Conservation (phyloP, 2,329 filamentous ascomycete species). For the Pseudogymnoascus sp. region DNA sequence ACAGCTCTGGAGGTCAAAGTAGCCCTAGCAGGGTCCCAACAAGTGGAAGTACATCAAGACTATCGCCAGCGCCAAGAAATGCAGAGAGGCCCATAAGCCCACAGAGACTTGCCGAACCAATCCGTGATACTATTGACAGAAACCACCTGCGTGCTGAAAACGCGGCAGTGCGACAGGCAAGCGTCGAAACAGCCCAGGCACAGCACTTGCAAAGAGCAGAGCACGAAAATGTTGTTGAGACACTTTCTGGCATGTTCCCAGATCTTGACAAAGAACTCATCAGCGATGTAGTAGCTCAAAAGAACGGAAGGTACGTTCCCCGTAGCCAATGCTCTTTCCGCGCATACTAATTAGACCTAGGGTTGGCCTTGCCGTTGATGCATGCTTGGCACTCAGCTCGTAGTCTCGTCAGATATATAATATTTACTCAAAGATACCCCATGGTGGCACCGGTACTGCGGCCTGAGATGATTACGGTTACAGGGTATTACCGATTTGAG, state of each 20-base stretch:
- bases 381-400: conserved; percentile 59
- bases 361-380: conserved; percentile 78
- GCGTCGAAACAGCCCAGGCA: conserved; percentile 81
- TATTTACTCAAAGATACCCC: conserved; percentile 8
- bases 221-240: conserved; percentile 87
- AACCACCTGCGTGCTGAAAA: conserved; percentile 63
- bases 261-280: conserved; percentile 91
- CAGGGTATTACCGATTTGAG: conserved; percentile 9
- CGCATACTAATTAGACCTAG: conserved; percentile 36
- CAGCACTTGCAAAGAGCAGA: conserved; percentile 74
- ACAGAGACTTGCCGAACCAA: conserved; percentile 21
- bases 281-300: conserved; percentile 91
- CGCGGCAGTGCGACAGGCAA: conserved; percentile 81
- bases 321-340: not conserved
- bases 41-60: conserved; percentile 33
- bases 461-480: conserved; percentile 4
- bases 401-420: conserved; percentile 12
- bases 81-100: conserved; percentile 18
- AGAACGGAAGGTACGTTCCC: conserved; percentile 73
- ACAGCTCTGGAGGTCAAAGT: conserved; percentile 25
- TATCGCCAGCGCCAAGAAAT: conserved; percentile 24
- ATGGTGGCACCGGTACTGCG: not conserved
- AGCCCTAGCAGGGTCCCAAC: conserved; percentile 37
- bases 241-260: conserved; percentile 91
- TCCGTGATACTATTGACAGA: conserved; percentile 14